Base-by-base conservation (phyloP, 768 basidiomycete genomes). In the Agaricus sinodeliciosus region DNA sequence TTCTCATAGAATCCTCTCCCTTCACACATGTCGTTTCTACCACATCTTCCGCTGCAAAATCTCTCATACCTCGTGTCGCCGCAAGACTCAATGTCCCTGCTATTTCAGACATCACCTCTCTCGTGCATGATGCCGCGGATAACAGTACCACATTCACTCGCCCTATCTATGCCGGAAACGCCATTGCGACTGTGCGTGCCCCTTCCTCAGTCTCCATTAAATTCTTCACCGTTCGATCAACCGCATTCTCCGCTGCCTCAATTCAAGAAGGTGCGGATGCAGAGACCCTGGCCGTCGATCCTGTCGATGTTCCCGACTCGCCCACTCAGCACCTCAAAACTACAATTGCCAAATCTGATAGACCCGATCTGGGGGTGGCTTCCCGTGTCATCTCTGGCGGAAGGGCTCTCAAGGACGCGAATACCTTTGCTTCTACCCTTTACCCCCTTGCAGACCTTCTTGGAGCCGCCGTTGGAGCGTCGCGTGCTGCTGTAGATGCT, bases 121-220 rank as follows among this genome's bases (percentile, higher is more conserved):
- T 97, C 58, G 76, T 84, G 37, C 84, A 91, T 65, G 86, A 91
- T 61, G 51, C 69, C 26, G 67, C 84, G 3, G 81, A 82, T 31
- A 85, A 87, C 58, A 78, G 75, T 60, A 92, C 91, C 36, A 90
- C 84, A 1, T 98, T 94, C 67, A 84, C 88, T 4, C 88, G 95
- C 22, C 93, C 92, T 25, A 96, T 98, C 62, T 98, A 99, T 62
- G 96, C 96, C 19, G 96, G 96, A 45, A 98, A 98, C 63, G 96
- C 96, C 42, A 92, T 98, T 51, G 80, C 94, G 22, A 95, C 94
- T 40, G 85, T 99, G 59, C 84, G 85, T 55, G 89, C 88, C 0
- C 73, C 84, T 0, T 79, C 81, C n/a, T 78, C 79, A 48, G 77
- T 96, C 61, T 78, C 80, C 27, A 69, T 94, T 72, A 98, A 98